Evolutionary conservation across 2,329 filamentous ascomycete species (phyloP).

Genomic region (Gaeumannomyces tritici): DNA sequence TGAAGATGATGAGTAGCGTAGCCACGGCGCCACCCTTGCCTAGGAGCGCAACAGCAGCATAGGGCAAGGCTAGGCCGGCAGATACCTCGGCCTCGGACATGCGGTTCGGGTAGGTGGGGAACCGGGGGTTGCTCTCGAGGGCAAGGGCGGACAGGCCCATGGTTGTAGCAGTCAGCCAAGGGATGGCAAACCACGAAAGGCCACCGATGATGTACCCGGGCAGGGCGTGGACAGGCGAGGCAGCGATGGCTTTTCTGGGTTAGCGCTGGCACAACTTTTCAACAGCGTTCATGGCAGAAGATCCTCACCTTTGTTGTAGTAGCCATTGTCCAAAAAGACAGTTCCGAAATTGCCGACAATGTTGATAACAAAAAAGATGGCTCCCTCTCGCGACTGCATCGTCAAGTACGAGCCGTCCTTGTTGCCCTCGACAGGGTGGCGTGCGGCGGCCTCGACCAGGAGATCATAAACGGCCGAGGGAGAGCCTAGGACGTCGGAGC

Average conservation of each 20-base stretch:
- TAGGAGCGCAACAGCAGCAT: slow-evolving; percentile 73
- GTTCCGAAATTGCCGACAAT: slow-evolving; percentile 74
- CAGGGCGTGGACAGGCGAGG: slow-evolving; percentile 73
- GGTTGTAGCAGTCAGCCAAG: slow-evolving; percentile 80
- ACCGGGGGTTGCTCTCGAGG: slow-evolving; percentile 62
- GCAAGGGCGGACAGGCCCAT: slow-evolving; percentile 77
- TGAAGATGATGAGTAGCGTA: slow-evolving; percentile 70
- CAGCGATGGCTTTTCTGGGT: slow-evolving; percentile 90
- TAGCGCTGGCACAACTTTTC: slow-evolving; percentile 32
- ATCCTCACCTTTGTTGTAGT: neutral
- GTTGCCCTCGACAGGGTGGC: slow-evolving; percentile 73
- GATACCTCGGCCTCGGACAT: slow-evolving; percentile 67
- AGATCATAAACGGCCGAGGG: slow-evolving; percentile 71
- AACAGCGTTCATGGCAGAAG: too few species aligned
- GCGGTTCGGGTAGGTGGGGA: slow-evolving; percentile 63
- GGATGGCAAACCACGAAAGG: slow-evolving; percentile 85
- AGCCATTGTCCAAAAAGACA: slow-evolving; percentile 74
- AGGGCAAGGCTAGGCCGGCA: slow-evolving; percentile 75
- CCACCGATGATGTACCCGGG: slow-evolving; percentile 85
- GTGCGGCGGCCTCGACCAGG: slow-evolving; percentile 55
- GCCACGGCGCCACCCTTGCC: slow-evolving; percentile 73
- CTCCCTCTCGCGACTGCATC: slow-evolving; percentile 72
- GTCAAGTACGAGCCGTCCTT: slow-evolving; percentile 75
- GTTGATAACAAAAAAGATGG: slow-evolving; percentile 87
- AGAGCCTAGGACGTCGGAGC: slow-evolving; percentile 61